A percentile compares a stretch with the other conserved stretches of the same genome.
These are phyloP conservation scores for Sclerotinia minor DNA, from an alignment of 2,329 filamentous ascomycete species.

Conservation along the genomic window DNA sequence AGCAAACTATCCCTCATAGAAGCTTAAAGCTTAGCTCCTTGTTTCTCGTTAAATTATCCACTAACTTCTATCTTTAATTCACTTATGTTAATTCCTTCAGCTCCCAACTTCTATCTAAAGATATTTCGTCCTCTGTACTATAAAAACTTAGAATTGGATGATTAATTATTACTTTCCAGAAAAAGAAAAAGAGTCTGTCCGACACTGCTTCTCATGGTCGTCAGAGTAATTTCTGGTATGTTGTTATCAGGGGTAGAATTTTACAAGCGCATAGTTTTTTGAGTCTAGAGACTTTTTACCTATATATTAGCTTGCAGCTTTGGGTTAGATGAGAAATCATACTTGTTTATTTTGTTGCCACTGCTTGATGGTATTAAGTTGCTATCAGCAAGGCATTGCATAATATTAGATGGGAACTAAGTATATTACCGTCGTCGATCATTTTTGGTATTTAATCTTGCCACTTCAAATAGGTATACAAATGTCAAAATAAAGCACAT, in stretches of 20 bases:
- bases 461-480: neutral
- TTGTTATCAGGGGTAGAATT: too few species aligned
- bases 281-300: neutral
- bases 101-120: accelerated
- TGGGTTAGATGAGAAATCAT: neutral
- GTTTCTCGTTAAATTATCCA: too few species aligned
- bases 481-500: accelerated
- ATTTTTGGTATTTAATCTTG: neutral
- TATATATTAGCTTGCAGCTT: too few species aligned
- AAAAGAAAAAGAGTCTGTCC: neutral
- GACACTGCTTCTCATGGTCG: constrained; percentile 1
- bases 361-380: neutral
- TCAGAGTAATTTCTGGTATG: too few species aligned
- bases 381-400: neutral
- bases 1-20: neutral
- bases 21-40: too few species aligned
- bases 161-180: neutral
- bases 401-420: neutral
- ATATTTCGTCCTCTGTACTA: neutral
- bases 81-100: neutral
- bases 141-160: neutral
- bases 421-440: too few species aligned
- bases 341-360: neutral
- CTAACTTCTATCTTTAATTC: neutral
- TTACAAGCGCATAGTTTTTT: neutral